Conservation (phyloP, 139 green algal genomes). For the Medakamo hakoo region DNA sequence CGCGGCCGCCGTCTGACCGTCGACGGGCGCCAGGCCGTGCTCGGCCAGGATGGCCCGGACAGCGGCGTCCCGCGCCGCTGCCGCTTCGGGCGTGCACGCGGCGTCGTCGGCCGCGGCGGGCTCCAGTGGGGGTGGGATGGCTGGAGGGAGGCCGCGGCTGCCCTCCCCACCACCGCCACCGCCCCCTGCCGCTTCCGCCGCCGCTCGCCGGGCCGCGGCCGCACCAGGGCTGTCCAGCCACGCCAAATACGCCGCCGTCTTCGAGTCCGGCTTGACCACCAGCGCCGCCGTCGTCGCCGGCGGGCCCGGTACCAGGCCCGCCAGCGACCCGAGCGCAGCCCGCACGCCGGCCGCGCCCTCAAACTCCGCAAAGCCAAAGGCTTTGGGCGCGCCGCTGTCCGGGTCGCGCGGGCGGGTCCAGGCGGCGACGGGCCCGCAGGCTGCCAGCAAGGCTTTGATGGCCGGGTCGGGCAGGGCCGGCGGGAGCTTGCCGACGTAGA, state of each 20-base stretch:
- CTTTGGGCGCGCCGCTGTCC: no score
- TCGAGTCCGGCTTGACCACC: not conserved
- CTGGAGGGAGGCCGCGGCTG: no score
- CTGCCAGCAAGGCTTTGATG: not conserved
- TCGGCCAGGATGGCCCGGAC: not conserved
- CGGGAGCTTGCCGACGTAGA: not conserved
- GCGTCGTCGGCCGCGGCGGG: no score
- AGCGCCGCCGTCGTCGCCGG: not conserved
- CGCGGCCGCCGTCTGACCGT: not conserved
- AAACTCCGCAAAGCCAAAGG: not conserved
- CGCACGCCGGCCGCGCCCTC: no score
- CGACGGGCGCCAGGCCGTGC: not conserved
- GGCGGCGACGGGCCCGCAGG: no score
- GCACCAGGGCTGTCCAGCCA: not conserved
- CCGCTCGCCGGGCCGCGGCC: not conserved
- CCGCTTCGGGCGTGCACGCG: not conserved
- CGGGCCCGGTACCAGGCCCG: no score
- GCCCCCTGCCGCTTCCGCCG: no score
- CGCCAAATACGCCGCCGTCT: not conserved
- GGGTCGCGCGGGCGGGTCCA: no score
- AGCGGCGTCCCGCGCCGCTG: not conserved
- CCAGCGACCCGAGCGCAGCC: not conserved
- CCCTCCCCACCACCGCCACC: no score
- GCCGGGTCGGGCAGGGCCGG: not conserved
- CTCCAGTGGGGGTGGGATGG: no score